phyloP scores from a whole-genome alignment of 2,329 filamentous ascomycete species.

The Apiospora malaysiana region DNA sequence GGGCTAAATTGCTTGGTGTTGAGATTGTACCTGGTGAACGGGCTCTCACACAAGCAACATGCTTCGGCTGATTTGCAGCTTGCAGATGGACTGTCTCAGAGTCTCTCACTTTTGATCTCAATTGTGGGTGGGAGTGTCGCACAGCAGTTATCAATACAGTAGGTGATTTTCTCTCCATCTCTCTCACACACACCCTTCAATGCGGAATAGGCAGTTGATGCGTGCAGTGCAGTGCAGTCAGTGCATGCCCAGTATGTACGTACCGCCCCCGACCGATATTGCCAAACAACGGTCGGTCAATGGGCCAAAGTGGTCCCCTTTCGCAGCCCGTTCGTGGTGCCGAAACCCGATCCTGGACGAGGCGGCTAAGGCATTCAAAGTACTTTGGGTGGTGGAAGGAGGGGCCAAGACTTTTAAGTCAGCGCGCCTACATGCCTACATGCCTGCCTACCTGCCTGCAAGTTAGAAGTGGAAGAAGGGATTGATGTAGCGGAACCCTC shows the following conservation, averaged over 20 bases:
- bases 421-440: background rate
- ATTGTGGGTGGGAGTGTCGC: too few relatives aligned
- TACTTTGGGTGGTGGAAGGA: background rate
- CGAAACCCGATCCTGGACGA: constrained; percentile 14
- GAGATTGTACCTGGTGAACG: constrained; percentile 2
- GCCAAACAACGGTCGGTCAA: background rate
- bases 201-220: too few relatives aligned
- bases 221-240: too few relatives aligned
- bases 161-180: too few relatives aligned
- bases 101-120: background rate
- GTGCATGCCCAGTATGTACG: background rate
- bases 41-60: background rate
- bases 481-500: background rate
- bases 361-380: background rate
- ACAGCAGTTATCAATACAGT: too few relatives aligned
- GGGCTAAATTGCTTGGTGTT: background rate
- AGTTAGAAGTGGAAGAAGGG: constrained; percentile 1
- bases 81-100: constrained; percentile 9
- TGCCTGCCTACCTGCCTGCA: background rate
- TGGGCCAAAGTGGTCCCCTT: background rate
- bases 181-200: too few relatives aligned
- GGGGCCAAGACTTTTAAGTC: background rate
- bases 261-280: background rate
- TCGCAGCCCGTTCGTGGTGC: background rate
- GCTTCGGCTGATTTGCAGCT: background rate